Base-by-base conservation (phyloP, 768 basidiomycete species). In the Epithele typhae region DNA sequence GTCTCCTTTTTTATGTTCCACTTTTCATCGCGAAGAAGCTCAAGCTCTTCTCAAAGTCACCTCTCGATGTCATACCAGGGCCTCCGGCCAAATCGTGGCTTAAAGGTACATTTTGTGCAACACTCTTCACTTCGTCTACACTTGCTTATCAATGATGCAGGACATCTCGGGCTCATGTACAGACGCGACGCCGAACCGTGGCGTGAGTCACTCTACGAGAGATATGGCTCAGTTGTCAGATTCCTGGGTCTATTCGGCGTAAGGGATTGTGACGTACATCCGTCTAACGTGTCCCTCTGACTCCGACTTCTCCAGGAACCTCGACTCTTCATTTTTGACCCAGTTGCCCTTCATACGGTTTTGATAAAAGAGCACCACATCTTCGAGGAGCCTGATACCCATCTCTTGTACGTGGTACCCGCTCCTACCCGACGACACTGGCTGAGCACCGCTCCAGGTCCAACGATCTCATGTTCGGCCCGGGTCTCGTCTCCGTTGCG, bases 31-130 rank as follows among this genome's bases (percentile, higher is more conserved):
- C 21, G 6, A 11, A 19, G 37, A 37, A 37, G 18, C 17, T 19
- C 11, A n/a, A 19, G 12, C 17, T 21, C 19, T 37, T 21, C 18
- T 37, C 37, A 4, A 4, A 21, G 37, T 48, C 50, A 6, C 40
- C 54, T 1, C 30, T 57, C 19, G 50, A 57, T 27, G 52, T 50
- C 33, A 43, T 57, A n/a, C 53, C 56, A 12, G 56, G 56, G 5
- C 56, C 53, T 4, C 35, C 39, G 18, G 34, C 50, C 1, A 25
- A 10, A 4, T 54, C 56, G 3, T 52, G 49, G 32, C 19, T 47
- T 24, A 52, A 42, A 32, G 56, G 56, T 54, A 19, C 11, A 46
- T 44, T 10, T 4, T n/a, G n/a, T n/a, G n/a, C n/a, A n/a, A n/a
- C n/a, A n/a, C n/a, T n/a, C n/a, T n/a, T n/a, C n/a, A n/a, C n/a